These are phyloP conservation scores for Xylariomycetidae sp. DNA, from an alignment of 2,329 filamentous ascomycete species.

Conservation along the genomic window DNA sequence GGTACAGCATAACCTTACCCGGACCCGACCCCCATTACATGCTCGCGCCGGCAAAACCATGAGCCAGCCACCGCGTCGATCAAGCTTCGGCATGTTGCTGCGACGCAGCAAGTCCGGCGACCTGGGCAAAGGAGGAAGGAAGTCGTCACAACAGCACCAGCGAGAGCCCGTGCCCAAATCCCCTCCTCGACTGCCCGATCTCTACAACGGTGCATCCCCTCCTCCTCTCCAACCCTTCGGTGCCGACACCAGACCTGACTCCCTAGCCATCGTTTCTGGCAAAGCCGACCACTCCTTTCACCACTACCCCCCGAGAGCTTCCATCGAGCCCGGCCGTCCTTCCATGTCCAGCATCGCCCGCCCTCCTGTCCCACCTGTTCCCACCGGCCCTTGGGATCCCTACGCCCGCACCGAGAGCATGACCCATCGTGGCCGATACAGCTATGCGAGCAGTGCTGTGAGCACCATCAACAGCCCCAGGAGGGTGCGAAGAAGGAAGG, in stretches of 20 bases:
- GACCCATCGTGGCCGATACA: conserved; percentile 93
- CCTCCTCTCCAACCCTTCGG: conserved; percentile 30
- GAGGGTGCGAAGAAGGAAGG: conserved; percentile 87
- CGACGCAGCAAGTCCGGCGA: conserved; percentile 53
- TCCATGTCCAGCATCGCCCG: conserved; percentile 42
- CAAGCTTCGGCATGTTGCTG: conserved; percentile 48
- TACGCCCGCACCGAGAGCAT: conserved; percentile 88
- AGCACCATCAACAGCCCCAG: conserved; percentile 92
- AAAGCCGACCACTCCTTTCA: conserved; percentile 29
- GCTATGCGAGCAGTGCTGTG: conserved; percentile 87
- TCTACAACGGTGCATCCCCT: conserved; percentile 35
- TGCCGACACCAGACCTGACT: conserved; percentile 28
- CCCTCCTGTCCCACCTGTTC: conserved; percentile 59
- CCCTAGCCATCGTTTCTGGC: conserved; percentile 27
- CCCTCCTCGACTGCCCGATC: conserved; percentile 53
- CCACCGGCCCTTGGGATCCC: conserved; percentile 63
- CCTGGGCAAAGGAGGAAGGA: conserved; percentile 43
- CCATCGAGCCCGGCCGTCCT: conserved; percentile 47
- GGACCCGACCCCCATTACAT: conserved; percentile 17
- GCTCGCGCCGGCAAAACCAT: conserved; percentile 19
- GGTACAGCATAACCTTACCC: too few species aligned
- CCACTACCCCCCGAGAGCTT: conserved; percentile 37
- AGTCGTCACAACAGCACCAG: conserved; percentile 49
- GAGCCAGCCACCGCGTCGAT: conserved; percentile 35
- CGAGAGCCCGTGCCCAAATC: conserved; percentile 50